These are phyloP conservation scores for Salmacisia buchloeana DNA, from an alignment of 1,284 basidiomycete genomes.

Conservation along the genomic window DNA sequence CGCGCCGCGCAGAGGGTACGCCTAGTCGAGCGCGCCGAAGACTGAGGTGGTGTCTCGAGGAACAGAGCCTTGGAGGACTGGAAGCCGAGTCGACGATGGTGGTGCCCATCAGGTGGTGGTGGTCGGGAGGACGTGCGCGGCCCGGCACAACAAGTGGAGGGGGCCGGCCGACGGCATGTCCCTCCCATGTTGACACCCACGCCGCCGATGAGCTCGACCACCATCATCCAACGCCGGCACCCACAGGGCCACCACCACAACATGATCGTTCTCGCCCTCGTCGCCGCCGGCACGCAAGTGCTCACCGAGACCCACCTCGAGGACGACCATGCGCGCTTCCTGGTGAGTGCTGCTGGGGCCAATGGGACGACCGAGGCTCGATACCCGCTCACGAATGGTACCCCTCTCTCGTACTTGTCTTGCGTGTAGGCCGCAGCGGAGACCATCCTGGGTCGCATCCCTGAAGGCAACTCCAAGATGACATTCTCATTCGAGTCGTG, in stretches of 20 bases:
- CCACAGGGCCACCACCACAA: no score
- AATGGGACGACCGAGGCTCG: not conserved
- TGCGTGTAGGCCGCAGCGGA: constrained; percentile 63
- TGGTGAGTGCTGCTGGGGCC: constrained; percentile 15
- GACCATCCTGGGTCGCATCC: constrained; percentile 88
- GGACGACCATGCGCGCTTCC: constrained; percentile 35
- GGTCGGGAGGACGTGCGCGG: no score
- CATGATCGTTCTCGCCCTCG: constrained; percentile 46
- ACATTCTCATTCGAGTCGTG: constrained; percentile 68
- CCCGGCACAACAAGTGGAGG: no score
- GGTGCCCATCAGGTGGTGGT: no score
- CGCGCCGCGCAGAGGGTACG: no score
- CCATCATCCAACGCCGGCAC: not conserved
- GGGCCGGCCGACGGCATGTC: no score
- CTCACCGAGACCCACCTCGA: constrained; percentile 36
- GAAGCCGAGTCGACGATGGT: no score
- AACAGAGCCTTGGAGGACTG: no score
- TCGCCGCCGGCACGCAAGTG: constrained; percentile 32
- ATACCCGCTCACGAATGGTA: not conserved
- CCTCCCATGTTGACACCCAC: no score
- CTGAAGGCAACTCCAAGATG: constrained; percentile 85
- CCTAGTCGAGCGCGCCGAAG: not conserved
- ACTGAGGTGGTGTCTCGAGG: no score
- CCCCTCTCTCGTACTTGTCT: not conserved
- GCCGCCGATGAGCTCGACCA: not conserved